A percentile compares a stretch with the other conserved stretches of the same genome.
These are phyloP conservation scores for Globisporangium camurandrum DNA, from an alignment of 352 stramenopile species.

Conservation along the genomic window DNA sequence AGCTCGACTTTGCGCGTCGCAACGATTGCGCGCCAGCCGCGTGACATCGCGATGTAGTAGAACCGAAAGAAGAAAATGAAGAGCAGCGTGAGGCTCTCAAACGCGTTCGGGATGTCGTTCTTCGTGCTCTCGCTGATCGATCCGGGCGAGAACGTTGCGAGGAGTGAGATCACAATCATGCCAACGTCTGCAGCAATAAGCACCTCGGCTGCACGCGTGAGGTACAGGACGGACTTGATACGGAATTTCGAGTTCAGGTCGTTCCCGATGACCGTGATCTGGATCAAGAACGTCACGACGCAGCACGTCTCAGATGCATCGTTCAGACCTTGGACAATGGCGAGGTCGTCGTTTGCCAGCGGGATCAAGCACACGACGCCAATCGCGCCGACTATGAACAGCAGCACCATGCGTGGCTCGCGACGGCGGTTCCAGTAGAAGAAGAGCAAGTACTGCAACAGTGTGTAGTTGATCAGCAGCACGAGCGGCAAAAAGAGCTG, in stretches of 20 bases:
- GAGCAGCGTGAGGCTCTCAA: conserved; percentile 21
- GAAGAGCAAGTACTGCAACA: conserved; percentile 27
- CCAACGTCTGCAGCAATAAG: conserved; percentile 12
- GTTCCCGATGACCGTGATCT: conserved; percentile 29
- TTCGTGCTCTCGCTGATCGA: conserved; percentile 7
- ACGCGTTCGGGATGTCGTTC: conserved; percentile 15
- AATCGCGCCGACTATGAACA: neutral
- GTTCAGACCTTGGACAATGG: conserved; percentile 16
- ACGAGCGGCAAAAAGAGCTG: conserved; percentile 20
- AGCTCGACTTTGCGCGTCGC: conserved; percentile 15
- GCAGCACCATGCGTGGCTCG: neutral
- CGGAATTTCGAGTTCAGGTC: conserved; percentile 20
- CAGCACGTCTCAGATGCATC: conserved; percentile 28
- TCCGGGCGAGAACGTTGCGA: conserved; percentile 1
- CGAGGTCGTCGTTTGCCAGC: conserved; percentile 14
- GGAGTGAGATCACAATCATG: neutral
- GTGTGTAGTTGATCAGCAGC: conserved; percentile 30
- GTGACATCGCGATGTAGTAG: conserved; percentile 22
- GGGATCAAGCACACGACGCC: conserved; percentile 13
- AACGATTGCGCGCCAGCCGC: conserved; percentile 10
- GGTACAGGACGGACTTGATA: conserved; percentile 15
- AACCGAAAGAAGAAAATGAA: conserved; percentile 38
- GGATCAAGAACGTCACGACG: conserved; percentile 26
- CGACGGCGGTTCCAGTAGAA: conserved; percentile 22
- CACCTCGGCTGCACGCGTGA: conserved; percentile 16